Evolutionary conservation across 148 eudicot species (phyloP), one percentile per base, ranked within the genome.

Genomic region (Mesembryanthemum crystallinum): DNA sequence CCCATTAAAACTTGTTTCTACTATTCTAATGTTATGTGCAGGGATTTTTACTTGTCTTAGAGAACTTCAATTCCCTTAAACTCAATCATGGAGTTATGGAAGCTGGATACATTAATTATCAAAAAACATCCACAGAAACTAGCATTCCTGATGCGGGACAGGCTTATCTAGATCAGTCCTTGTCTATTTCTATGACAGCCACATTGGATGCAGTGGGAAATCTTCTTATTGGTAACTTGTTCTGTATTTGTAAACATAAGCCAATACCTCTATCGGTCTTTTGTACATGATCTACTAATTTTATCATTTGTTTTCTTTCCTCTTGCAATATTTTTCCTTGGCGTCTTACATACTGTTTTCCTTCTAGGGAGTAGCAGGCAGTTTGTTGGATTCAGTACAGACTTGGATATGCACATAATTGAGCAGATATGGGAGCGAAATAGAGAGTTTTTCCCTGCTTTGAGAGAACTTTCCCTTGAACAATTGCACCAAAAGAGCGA

Each of bases 1-100:
- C 39, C 39, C 6, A 35, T 6, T 35, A 35, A 35, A 35, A 35
- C 39, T 35, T 3, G 39, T 6, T 35, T 35, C 39, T 45, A 23
- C 25, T 62, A 13, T 62, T 62, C 37, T 59, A 52, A 43, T 42
- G 43, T 43, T 61, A 29, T 64, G 80, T 72, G 52, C 92, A 93
- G 97, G 98, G 98, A 58, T 89, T 83, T 79, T 78, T 93, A 75
- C 94, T 93, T 68, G 85, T 86, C 57, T 45, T 91, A 63, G 90
- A 91, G 83, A 88, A 93, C 64, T 82, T 91, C 79, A 78, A 72
- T 55, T 71, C 82, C 49, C 83, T 91, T 29, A 75, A 80, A 76
- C 88, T 93, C 42, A 91, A 93, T 72, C 98, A 93, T 67, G 98
- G 89, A 63, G 79, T 91, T 77, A 91, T 91, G 97, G 98, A 93